These are phyloP conservation scores for Phytophthora macrochlamydospora DNA, from an alignment of 352 stramenopile genomes.

Conservation along the genomic window DNA sequence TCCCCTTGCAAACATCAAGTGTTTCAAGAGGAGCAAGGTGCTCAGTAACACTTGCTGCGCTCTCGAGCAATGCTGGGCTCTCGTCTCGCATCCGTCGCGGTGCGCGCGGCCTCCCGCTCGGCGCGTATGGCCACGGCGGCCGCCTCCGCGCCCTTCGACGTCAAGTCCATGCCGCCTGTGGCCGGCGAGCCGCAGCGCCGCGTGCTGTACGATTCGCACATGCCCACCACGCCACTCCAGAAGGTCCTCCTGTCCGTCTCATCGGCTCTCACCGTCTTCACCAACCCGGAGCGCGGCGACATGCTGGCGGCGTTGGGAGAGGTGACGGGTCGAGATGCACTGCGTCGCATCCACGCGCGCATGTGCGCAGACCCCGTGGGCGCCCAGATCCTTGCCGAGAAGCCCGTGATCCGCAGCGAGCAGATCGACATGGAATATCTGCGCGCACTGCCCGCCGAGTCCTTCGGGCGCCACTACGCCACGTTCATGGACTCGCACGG, in stretches of 20 bases:
- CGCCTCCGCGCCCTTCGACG: neutral
- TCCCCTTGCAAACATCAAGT: too few relatives aligned
- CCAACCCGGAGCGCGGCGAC: conserved; percentile 93
- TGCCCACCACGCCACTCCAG: conserved; percentile 82
- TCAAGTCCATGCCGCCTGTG: conserved; percentile 21
- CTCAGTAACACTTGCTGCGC: too few relatives aligned
- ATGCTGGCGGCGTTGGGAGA: conserved; percentile 96
- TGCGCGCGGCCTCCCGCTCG: conserved; percentile 16
- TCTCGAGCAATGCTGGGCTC: conserved; percentile 15
- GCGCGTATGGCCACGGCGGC: conserved; percentile 1
- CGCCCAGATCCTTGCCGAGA: conserved; percentile 87
- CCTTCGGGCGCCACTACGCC: conserved; percentile 92
- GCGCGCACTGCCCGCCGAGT: conserved; percentile 63
- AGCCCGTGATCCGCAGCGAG: conserved; percentile 79
- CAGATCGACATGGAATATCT: conserved; percentile 79
- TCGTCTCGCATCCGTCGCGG: conserved; percentile 10
- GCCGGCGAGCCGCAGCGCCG: conserved; percentile 56
- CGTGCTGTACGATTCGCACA: conserved; percentile 74
- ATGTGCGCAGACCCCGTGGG: conserved; percentile 91
- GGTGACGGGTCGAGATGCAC: conserved; percentile 88
- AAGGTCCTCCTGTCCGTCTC: conserved; percentile 88
- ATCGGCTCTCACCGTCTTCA: conserved; percentile 90
- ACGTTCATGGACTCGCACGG: conserved; percentile 91
- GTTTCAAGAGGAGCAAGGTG: too few relatives aligned
- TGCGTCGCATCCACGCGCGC: conserved; percentile 80